A percentile compares a stretch with the other conserved stretches of the same genome.
phyloP scores from a whole-genome alignment of 2,329 filamentous ascomycete genomes.

The Phyllosticta ampelicida region DNA sequence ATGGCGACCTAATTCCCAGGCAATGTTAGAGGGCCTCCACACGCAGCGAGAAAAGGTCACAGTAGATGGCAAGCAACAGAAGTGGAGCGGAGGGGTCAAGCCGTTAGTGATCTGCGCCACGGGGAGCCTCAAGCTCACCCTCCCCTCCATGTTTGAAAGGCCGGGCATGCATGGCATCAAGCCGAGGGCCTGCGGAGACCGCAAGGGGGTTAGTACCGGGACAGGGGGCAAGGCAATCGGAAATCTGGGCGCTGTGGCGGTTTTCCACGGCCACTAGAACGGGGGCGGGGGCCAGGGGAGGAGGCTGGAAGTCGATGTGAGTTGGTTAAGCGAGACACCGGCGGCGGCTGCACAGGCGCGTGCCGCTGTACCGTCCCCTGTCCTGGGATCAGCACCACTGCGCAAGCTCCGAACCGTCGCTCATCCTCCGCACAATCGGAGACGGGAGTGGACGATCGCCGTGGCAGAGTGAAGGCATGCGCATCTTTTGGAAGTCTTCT shows the following conservation, averaged over 20 bases:
- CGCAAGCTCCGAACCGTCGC: constrained; percentile 4
- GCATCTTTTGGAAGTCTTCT: not conserved
- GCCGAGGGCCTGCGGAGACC: not conserved
- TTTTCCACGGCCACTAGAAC: not conserved
- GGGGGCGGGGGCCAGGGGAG: constrained; percentile 8
- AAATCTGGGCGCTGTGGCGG: constrained; percentile 1
- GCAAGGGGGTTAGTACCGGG: constrained; percentile 6
- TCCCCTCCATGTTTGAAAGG: not conserved
- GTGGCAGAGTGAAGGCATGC: not conserved
- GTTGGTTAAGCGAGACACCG: constrained; percentile 10
- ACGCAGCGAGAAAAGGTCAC: not conserved
- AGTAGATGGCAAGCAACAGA: not conserved
- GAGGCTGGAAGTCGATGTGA: not conserved
- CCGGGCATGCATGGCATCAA: not conserved
- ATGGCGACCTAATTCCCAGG: not conserved
- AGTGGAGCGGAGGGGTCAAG: not conserved
- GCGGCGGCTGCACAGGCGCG: constrained; percentile 8
- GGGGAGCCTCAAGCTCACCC: constrained; percentile 8
- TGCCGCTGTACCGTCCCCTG: constrained; percentile 1
- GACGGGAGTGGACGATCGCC: not conserved
- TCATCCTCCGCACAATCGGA: constrained; percentile 1
- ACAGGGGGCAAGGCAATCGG: not conserved
- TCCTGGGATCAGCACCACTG: not conserved
- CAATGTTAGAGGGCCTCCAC: not conserved
- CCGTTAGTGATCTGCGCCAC: not conserved